Conservation (phyloP, 805 yeast species). For the Ogataea dorogensis region DNA sequence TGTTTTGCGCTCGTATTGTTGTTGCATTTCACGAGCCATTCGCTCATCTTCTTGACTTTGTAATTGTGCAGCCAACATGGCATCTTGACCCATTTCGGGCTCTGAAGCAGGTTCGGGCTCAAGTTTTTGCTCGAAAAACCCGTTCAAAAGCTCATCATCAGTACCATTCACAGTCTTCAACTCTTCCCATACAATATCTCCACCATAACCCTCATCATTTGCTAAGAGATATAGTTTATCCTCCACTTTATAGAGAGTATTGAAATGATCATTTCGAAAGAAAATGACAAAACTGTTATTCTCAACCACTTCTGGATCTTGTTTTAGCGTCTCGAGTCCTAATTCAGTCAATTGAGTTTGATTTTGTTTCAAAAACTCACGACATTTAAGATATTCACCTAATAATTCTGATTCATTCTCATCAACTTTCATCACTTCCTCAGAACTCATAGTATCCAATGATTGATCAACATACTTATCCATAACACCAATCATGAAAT, state of each 20-base stretch:
- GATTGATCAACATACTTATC: conserved; percentile 11
- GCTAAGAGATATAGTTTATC: conserved; percentile 59
- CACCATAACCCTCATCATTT: conserved; percentile 66
- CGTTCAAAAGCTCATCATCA: conserved; percentile 68
- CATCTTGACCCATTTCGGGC: background rate
- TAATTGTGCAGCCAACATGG: conserved; percentile 26
- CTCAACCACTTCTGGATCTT: conserved; percentile 34
- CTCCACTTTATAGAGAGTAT: conserved; percentile 57
- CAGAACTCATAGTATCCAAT: conserved; percentile 9
- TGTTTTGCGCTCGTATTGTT: conserved; percentile 15
- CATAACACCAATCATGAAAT: conserved; percentile 24
- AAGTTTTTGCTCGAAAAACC: conserved; percentile 43
- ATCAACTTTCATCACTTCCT: conserved; percentile 6
- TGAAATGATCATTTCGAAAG: conserved; percentile 89
- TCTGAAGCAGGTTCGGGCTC: background rate
- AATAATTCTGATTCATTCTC: conserved; percentile 8
- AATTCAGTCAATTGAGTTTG: conserved; percentile 72
- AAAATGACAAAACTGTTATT: conserved; percentile 63
- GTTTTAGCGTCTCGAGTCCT: conserved; percentile 54
- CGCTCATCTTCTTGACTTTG: conserved; percentile 35
- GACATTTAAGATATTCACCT: conserved; percentile 13
- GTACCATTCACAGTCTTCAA: conserved; percentile 64
- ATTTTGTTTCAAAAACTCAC: conserved; percentile 54
- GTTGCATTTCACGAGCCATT: conserved; percentile 30
- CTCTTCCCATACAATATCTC: conserved; percentile 78